Base-by-base conservation (phyloP, 2,329 filamentous ascomycete genomes). In the Juglanconis sp. region DNA sequence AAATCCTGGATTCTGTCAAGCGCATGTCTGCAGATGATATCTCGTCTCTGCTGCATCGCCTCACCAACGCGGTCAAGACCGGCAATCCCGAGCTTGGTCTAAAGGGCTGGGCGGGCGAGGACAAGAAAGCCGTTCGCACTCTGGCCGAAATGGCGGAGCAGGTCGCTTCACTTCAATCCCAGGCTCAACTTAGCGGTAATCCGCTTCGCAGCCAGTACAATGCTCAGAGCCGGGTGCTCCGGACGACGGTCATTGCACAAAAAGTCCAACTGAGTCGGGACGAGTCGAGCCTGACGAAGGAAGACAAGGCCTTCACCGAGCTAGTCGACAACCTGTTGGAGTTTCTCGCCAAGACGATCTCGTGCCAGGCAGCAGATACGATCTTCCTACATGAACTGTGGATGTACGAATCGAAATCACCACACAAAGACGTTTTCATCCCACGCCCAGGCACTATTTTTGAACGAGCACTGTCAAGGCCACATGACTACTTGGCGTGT, bases 191-290 rank as follows among this genome's bases (percentile, higher is more conserved):
- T 49, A 70, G 76, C 4, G 75, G 79, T 9, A 77, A 76, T 42
- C 73, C 79, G 4, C 79, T 96, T 35, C 86, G 87, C 63, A 96
- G 88, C 74, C 88, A 88, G 70, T 90, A 95, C 72, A 88, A 88
- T 66, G 81, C 88, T 10, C 87, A 88, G 64, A 84, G 83, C 73
- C 87, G 86, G 65, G 86, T 89, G 48, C 75, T 91, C 46, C 82
- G 91, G 49, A 91, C 90, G 1, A 94, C 91, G 0, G 85, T 94
- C 36, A 86, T 94, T 54, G 90, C 90, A 15, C 90, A 94, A 69
- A 90, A 90, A 70, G 90, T 95, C 17, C 87, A 92, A 68, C 79
- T 95, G 46, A 91, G 88, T 73, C 89, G 86, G 64, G 87, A 92
- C 70, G 87, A 87, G 65, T 86, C 89, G 1, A 79, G 83, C 3